Conservation (phyloP, 768 basidiomycete genomes). For the Rhizopogon sp. region DNA sequence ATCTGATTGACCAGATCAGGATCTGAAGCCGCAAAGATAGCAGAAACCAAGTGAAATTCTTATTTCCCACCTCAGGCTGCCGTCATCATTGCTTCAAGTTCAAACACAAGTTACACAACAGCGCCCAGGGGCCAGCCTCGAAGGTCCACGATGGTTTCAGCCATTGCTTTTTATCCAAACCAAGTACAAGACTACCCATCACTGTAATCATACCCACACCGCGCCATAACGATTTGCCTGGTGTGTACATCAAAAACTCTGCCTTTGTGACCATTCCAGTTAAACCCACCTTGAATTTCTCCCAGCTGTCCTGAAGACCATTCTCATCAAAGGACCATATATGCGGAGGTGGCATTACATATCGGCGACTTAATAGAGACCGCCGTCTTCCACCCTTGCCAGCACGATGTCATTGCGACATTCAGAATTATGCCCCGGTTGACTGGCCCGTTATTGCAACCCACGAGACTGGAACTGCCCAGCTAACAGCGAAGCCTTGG, state of each 20-base stretch:
- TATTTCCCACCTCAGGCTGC: not conserved
- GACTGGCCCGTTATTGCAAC: not conserved
- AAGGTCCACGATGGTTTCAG: too few species aligned
- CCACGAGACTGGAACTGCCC: not conserved
- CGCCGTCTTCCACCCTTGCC: not conserved
- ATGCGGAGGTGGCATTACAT: too few species aligned
- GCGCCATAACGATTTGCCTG: not conserved
- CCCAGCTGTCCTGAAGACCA: too few species aligned
- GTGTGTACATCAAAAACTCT: not conserved
- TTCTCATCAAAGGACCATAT: not conserved
- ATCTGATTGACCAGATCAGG: too few species aligned
- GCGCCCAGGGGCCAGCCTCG: too few species aligned
- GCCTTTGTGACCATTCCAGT: not conserved
- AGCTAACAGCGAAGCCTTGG: too few species aligned
- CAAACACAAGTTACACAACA: not conserved
- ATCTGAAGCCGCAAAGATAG: too few species aligned
- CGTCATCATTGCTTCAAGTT: not conserved
- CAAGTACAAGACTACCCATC: too few species aligned
- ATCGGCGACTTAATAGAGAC: not conserved
- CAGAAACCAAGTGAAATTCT: not conserved
- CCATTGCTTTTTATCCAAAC: too few species aligned
- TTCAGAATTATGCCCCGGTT: not conserved
- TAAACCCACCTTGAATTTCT: not conserved
- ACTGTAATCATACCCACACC: too few species aligned
- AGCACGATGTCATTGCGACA: too few species aligned